A percentile compares a stretch with the other conserved stretches of the same genome.
Evolutionary conservation across 176 grass and related monocot genomes (phyloP).

Genomic region (Triticum aestivum): DNA sequence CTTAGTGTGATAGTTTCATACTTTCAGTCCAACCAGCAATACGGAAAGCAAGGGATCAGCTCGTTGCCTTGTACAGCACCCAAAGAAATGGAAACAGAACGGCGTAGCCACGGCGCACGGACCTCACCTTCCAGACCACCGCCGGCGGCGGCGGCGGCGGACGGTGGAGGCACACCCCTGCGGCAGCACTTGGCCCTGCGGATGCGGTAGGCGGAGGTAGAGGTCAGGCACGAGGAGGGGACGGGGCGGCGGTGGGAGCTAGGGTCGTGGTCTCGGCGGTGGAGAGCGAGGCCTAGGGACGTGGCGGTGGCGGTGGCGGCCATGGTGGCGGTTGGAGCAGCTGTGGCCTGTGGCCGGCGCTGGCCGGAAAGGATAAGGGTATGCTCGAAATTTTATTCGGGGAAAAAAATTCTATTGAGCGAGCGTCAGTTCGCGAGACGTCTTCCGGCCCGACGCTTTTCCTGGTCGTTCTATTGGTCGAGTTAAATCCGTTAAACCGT

Average conservation of each 20-base stretch:
- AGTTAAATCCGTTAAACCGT: no score
- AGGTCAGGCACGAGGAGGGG: not conserved
- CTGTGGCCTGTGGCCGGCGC: not conserved
- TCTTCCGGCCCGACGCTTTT: no score
- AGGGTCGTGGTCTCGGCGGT: not conserved
- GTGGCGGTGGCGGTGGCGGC: not conserved
- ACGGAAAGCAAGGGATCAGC: not conserved
- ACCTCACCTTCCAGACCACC: slow-evolving; percentile 29
- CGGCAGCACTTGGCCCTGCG: not conserved
- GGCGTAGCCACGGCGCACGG: not conserved
- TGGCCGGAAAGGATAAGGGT: not conserved
- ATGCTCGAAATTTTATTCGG: not conserved
- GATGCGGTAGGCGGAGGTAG: not conserved
- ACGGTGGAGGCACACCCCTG: not conserved
- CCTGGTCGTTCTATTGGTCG: no score
- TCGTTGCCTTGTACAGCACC: not conserved
- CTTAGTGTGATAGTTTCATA: not conserved
- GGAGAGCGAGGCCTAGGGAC: not conserved
- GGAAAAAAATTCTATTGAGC: not conserved
- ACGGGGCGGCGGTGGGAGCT: not conserved
- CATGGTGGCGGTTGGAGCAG: not conserved
- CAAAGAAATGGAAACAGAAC: not conserved
- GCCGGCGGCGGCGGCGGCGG: not conserved
- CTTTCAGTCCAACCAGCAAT: not conserved
- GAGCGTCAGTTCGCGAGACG: not conserved